Base-by-base conservation (phyloP, 108 stramenopile genomes). In the Skeletonema menzelii region DNA sequence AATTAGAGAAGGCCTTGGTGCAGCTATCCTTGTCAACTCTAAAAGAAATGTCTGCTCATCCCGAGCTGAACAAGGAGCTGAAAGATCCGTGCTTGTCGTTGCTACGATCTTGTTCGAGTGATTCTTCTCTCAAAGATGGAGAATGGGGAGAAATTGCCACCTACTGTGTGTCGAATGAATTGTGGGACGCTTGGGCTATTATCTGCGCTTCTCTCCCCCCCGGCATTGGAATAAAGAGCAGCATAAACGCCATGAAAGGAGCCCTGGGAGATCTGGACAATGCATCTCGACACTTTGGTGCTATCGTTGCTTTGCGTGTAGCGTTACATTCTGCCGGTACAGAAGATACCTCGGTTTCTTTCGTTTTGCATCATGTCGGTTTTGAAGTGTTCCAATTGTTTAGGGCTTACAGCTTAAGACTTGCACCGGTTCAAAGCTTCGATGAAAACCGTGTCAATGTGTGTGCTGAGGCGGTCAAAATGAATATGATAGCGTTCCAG, bases 121-220 rank as follows among this genome's bases (percentile, higher is more conserved):
- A 80, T 38, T 71, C 86, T 19, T 47, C 69, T 6, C 59, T 89
- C 46, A 53, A 84, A 15, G 26, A 35, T 4, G 59, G 75, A 19
- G 85, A 89, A 15, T 79, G 84, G 67, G 62, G 66, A 19, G 40
- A 69, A 1, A 69, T 90, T 55, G 75, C 85, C 7, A 10, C 37
- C 2, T 76, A 56, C 17, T 63, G 85, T 62, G 87, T 85, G 10
- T 37, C 72, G 2, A 64, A 49, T 32, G 73, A 70, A 19, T 65
- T 86, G 35, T 94, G 88, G 88, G 85, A 85, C 20, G 79, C 85
- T 12, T 94, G 91, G 93, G 59, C 76, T 64, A 67, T 86, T 10
- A 65, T 84, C 15, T 74, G 65, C 24, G 61, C 79, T 30, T 53
- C 63, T 6, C 59, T 80, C 13, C 67, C 76, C 19, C 56, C 37